Percentiles rank a stretch among this genome's conserved stretches.
These are phyloP conservation scores for Pseudozyma sp. DNA, from an alignment of 1,284 basidiomycete genomes.

Conservation along the genomic window DNA sequence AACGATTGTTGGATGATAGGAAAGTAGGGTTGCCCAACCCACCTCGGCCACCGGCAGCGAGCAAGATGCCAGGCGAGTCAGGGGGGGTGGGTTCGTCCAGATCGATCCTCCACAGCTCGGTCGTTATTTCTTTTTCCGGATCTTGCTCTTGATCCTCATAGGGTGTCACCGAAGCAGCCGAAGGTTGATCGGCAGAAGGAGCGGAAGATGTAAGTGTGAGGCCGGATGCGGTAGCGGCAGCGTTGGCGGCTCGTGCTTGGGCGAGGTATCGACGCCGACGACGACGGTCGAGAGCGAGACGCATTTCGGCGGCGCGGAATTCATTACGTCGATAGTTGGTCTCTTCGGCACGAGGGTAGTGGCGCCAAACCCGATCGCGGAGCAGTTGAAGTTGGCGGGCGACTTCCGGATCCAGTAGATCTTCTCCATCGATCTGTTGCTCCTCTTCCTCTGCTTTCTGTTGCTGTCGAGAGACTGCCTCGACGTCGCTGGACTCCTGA, in stretches of 20 bases:
- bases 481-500: not conserved
- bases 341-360: slow-evolving; percentile 65
- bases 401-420: slow-evolving; percentile 39
- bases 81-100: slow-evolving; percentile 57
- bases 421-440: slow-evolving; percentile 38
- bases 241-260: slow-evolving; percentile 19
- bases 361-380: slow-evolving; percentile 65
- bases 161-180: slow-evolving; percentile 45
- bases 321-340: slow-evolving; percentile 61
- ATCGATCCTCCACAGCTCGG: slow-evolving; percentile 54
- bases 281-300: slow-evolving; percentile 53
- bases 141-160: slow-evolving; percentile 30
- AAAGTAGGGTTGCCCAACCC: slow-evolving; percentile 94
- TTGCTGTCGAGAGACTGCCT: not conserved
- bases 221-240: slow-evolving; percentile 4
- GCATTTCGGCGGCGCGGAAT: slow-evolving; percentile 59
- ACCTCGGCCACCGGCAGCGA: slow-evolving; percentile 79
- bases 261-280: slow-evolving; percentile 31
- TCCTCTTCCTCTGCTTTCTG: slow-evolving; percentile 24
- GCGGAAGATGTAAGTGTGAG: slow-evolving; percentile 5
- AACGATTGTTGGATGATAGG: slow-evolving; percentile 71
- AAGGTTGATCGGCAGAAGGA: slow-evolving; percentile 22
- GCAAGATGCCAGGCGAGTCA: slow-evolving; percentile 54
- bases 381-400: slow-evolving; percentile 42
- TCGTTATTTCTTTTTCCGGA: slow-evolving; percentile 21